Base-by-base conservation (phyloP, 2,329 filamentous ascomycete species). In the Penicillium sumatraense region DNA sequence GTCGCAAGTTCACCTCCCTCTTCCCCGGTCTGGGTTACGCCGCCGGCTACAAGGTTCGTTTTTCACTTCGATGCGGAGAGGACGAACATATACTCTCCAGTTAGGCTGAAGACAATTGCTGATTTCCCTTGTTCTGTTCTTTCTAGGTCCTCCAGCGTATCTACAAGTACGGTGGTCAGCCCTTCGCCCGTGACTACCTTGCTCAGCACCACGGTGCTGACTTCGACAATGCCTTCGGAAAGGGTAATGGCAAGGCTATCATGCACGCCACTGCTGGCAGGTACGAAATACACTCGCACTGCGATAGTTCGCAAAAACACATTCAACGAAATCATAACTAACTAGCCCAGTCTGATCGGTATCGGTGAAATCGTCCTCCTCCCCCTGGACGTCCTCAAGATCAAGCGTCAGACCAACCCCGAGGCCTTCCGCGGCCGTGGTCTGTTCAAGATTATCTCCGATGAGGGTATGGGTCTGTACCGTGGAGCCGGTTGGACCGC, bases 141-240 rank as follows among this genome's bases (percentile, higher is more conserved):
- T 57, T 57, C 38, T 59, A 88, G 86, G 83, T 98, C 60, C 86
- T 96, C 53, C 95, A 99, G 84, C 85, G 95, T 75, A 87, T 99
- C 73, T 99, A 99, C 85, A 99, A 99, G 81, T 99, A 97, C 72
- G 95, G 95, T 64, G 95, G 95, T 48, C 95, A 99, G 81, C 95
- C 95, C 41, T 90, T 97, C 68, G 93, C 91, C 35, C 89, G 93
- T 51, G 95, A 99, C 78, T 97, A 89, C 78, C 85, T 99, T 49
- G 84, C 85, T 49, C 78, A 83, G 71, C 84, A 98, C 82, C 88
- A 96, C 72, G 89, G 90, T 65, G 83, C 85, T 67, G 83, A 88
- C 64, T 99, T 99, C 73, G 93, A 98, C 76, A 80, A 82, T 64
- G 86, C 91, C 10, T 99, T 99, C 70, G 95, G 95, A 72, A 93